Evolutionary conservation across 352 stramenopile genomes (phyloP).

Genomic region (Globisporangium heterothallicum): DNA sequence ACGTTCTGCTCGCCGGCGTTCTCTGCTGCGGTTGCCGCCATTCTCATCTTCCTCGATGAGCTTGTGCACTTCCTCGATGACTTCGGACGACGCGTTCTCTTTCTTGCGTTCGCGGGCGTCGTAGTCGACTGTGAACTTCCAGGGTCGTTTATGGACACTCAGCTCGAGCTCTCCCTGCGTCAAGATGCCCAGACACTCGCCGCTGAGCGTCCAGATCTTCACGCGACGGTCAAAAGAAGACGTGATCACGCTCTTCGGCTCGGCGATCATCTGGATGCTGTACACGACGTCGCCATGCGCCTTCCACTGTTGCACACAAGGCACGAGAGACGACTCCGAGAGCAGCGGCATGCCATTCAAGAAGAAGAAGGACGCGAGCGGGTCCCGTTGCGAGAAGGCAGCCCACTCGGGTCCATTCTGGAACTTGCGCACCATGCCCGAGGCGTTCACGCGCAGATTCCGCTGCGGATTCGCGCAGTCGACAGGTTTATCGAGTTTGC

Average conservation of each 20-base stretch:
- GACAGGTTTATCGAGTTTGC: constrained; percentile 36
- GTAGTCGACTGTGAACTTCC: constrained; percentile 75
- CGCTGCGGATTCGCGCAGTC: constrained; percentile 70
- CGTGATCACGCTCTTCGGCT: constrained; percentile 65
- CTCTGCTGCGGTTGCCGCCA: constrained; percentile 1
- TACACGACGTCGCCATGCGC: constrained; percentile 75
- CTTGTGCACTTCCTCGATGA: constrained; percentile 57
- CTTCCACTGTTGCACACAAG: constrained; percentile 54
- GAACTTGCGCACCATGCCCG: constrained; percentile 63
- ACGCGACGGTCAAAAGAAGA: constrained; percentile 76
- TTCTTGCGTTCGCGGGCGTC: constrained; percentile 64
- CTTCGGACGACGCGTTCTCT: constrained; percentile 39
- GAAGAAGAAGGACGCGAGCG: constrained; percentile 57
- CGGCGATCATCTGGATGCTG: constrained; percentile 64
- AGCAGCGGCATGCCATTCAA: constrained; percentile 43
- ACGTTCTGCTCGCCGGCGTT: constrained; percentile 18
- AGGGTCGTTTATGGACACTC: constrained; percentile 26
- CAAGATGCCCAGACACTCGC: constrained; percentile 65
- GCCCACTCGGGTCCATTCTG: constrained; percentile 59
- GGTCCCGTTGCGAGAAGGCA: constrained; percentile 45
- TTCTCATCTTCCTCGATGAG: constrained; percentile 18
- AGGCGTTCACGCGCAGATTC: constrained; percentile 68
- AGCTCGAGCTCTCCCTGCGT: constrained; percentile 66
- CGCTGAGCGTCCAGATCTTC: constrained; percentile 60
- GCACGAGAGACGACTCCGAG: constrained; percentile 16